Percentiles rank a stretch among this genome's conserved stretches.
Evolutionary conservation across 139 green algal genomes (phyloP).

Genomic region (Chlorella vulgaris): DNA sequence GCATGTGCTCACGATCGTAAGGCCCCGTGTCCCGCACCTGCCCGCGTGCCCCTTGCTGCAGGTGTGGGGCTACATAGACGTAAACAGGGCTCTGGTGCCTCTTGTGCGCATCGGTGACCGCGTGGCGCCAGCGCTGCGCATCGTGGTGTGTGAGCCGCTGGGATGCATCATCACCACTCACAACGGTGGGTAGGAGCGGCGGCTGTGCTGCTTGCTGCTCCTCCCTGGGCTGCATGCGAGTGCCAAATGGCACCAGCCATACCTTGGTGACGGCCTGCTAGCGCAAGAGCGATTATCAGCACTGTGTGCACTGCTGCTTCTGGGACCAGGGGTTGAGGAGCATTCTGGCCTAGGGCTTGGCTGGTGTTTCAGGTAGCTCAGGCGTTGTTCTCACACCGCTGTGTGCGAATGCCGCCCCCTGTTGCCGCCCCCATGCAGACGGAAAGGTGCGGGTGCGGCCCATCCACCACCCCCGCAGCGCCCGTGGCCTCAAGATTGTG

Average conservation of each 20-base stretch:
- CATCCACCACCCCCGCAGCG: slow-evolving; percentile 21
- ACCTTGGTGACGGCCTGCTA: background rate
- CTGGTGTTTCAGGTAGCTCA: background rate
- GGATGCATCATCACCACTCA: slow-evolving; percentile 49
- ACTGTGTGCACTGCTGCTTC: too few species aligned
- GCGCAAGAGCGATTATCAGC: too few species aligned
- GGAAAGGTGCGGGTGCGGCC: slow-evolving; percentile 42
- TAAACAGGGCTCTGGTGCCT: slow-evolving; percentile 15
- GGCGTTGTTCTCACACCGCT: background rate
- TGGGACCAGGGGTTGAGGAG: too few species aligned
- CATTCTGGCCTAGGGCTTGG: too few species aligned
- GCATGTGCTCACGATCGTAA: too few species aligned
- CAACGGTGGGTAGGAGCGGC: slow-evolving; percentile 23
- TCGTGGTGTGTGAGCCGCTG: slow-evolving; percentile 46
- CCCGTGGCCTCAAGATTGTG: background rate
- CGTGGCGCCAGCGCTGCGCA: slow-evolving; percentile 27
- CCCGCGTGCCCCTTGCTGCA: background rate
- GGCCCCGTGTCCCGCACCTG: background rate
- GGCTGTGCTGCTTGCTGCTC: too few species aligned
- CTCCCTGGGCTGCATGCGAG: background rate
- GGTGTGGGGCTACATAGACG: slow-evolving; percentile 40
- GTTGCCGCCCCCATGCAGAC: slow-evolving; percentile 22
- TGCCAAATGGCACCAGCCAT: background rate
- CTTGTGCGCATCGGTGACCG: slow-evolving; percentile 41
- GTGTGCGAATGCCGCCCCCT: background rate